Conservation (phyloP, 208 protist species). For the Trypanosoma vivax region DNA sequence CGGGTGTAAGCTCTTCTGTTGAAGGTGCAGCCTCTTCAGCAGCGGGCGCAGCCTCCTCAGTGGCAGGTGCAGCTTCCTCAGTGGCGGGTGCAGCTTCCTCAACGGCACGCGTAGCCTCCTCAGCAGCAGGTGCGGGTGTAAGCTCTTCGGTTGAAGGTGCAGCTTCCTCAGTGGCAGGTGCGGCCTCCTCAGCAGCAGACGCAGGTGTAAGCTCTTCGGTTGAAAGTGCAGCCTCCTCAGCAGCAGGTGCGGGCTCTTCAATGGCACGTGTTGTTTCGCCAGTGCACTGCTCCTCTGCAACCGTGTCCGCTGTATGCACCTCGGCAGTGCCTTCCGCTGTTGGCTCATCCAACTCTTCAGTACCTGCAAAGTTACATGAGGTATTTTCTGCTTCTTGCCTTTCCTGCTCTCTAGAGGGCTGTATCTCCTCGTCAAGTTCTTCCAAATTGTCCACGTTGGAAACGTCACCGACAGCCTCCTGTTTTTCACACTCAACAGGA, state of each 20-base stretch:
- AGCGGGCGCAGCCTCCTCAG: neutral
- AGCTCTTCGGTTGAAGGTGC: neutral
- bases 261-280: neutral
- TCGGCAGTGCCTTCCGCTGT: neutral
- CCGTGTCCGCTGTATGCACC: neutral
- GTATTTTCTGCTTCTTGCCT: neutral
- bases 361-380: neutral
- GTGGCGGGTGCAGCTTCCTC: neutral
- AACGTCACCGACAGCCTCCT: neutral
- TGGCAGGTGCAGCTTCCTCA: slow-evolving; percentile 1
- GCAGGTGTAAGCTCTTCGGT: too few relatives aligned
- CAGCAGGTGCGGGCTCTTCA: neutral
- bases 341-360: slow-evolving; percentile 1
- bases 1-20: neutral
- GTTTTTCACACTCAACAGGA: neutral
- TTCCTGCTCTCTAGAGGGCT: neutral
- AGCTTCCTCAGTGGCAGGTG: slow-evolving; percentile 5
- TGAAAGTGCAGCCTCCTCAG: neutral
- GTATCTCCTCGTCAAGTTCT: slow-evolving; percentile 1
- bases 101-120: slow-evolving; percentile 6
- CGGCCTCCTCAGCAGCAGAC: slow-evolving; percentile 1
- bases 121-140: neutral
- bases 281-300: neutral
- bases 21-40: slow-evolving; percentile 7
- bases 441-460: neutral